phyloP scores from a whole-genome alignment of 2,329 filamentous ascomycete genomes.

The Penicillium glabrum region DNA sequence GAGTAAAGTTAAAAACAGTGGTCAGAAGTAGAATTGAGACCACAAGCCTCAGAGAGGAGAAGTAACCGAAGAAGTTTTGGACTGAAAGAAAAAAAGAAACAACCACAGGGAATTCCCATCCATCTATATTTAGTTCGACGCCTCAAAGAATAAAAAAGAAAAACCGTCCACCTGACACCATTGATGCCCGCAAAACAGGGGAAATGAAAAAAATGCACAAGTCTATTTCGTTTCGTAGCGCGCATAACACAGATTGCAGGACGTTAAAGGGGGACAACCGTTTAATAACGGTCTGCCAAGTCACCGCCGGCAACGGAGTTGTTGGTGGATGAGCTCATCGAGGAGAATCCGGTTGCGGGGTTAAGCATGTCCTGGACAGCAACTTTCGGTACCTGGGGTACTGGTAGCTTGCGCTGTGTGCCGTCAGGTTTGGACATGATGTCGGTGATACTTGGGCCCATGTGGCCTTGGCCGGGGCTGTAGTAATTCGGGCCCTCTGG shows the following conservation, averaged over 20 bases:
- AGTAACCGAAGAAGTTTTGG: constrained; percentile 19
- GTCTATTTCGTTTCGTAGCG: constrained; percentile 42
- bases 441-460: constrained; percentile 80
- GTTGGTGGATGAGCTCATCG: constrained; percentile 73
- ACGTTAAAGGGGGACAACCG: constrained; percentile 4
- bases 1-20: constrained; percentile 10
- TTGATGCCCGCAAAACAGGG: constrained; percentile 35
- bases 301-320: constrained; percentile 76
- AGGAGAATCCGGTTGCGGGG: constrained; percentile 64
- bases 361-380: constrained; percentile 82
- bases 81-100: constrained; percentile 11
- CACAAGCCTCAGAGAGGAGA: constrained; percentile 25
- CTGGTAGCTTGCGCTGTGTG: constrained; percentile 83
- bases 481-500: constrained; percentile 61
- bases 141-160: constrained; percentile 21
- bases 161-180: constrained; percentile 35
- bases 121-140: constrained; percentile 23
- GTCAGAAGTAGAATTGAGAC: constrained; percentile 18
- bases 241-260: constrained; percentile 28
- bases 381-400: constrained; percentile 84
- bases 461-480: constrained; percentile 56
- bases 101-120: constrained; percentile 14
- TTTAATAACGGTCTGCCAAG: constrained; percentile 57
- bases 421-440: constrained; percentile 90
- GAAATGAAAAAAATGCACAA: constrained; percentile 34